phyloP scores from a whole-genome alignment of 176 grass and related monocot genomes.

The maize (Zea mays) region DNA sequence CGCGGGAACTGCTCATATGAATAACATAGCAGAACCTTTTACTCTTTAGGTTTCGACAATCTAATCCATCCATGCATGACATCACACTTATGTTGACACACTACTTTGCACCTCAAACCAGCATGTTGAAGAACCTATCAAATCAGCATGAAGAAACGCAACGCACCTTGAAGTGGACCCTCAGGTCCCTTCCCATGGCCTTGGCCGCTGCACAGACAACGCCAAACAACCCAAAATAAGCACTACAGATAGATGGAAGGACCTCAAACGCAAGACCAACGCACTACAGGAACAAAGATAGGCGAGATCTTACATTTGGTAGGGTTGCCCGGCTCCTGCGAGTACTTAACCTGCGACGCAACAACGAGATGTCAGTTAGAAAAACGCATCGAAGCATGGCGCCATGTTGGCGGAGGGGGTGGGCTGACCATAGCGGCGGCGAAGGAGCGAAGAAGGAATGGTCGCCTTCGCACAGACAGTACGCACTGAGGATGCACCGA shows the following conservation, averaged over 20 bases:
- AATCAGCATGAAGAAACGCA: slow-evolving; percentile 11
- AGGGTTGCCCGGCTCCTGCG: slow-evolving; percentile 59
- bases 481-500: not conserved
- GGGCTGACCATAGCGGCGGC: slow-evolving; percentile 44
- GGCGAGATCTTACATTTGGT: slow-evolving; percentile 63
- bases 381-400: not conserved
- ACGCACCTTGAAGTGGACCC: slow-evolving; percentile 86
- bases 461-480: slow-evolving; percentile 21
- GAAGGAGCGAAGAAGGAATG: not conserved
- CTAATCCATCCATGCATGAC: not conserved
- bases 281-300: no score
- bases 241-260: not conserved
- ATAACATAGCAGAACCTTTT: slow-evolving; percentile 37
- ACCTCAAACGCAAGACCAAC: not conserved
- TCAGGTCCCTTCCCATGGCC: slow-evolving; percentile 79
- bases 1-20: slow-evolving; percentile 7
- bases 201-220: slow-evolving; percentile 64
- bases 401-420: not conserved
- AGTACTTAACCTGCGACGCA: slow-evolving; percentile 70
- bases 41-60: slow-evolving; percentile 39
- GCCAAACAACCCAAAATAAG: slow-evolving; percentile 16
- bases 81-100: no score
- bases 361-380: slow-evolving; percentile 28
- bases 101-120: not conserved
- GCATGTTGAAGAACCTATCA: not conserved